A percentile compares a stretch with the other conserved stretches of the same genome.
These are phyloP conservation scores for Coemansia sp. DNA, from an alignment of 192 early-diverging fungal genomes.

Conservation along the genomic window DNA sequence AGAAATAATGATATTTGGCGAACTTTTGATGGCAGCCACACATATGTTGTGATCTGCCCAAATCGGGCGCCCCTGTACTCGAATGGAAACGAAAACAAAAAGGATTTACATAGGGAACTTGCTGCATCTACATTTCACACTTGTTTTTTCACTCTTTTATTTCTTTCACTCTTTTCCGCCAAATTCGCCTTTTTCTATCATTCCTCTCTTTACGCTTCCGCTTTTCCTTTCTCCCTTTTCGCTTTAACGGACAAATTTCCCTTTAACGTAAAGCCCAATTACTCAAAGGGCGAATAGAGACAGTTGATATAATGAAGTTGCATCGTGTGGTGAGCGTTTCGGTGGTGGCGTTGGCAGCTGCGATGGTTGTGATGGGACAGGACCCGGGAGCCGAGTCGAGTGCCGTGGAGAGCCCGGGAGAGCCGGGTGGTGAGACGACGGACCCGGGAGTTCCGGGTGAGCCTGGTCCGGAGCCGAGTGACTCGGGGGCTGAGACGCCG, in stretches of 20 bases:
- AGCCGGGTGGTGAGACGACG: background rate
- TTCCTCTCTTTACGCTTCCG: background rate
- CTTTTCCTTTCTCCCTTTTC: background rate
- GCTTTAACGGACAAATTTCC: background rate
- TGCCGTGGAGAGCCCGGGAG: background rate
- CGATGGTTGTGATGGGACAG: constrained; percentile 8
- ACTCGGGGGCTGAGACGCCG: background rate
- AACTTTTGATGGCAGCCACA: background rate
- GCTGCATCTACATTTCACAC: background rate
- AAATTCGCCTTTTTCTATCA: background rate
- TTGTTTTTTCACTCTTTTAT: background rate
- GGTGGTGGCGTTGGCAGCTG: constrained; percentile 13
- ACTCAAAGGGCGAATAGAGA: background rate
- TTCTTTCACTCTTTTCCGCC: background rate
- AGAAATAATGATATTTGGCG: too few species aligned
- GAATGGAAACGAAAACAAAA: background rate
- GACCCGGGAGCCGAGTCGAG: background rate
- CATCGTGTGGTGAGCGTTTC: constrained; percentile 8
- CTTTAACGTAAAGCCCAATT: background rate
- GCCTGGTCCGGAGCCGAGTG: background rate
- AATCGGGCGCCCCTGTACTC: background rate
- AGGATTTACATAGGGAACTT: constrained; percentile 12
- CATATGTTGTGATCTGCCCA: background rate
- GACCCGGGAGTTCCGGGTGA: background rate
- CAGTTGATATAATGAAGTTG: constrained; percentile 3